A percentile compares a stretch with the other conserved stretches of the same genome.
These are phyloP conservation scores for Phaseolus lunatus DNA, from an alignment of 306 rosid genomes.

Conservation along the genomic window DNA sequence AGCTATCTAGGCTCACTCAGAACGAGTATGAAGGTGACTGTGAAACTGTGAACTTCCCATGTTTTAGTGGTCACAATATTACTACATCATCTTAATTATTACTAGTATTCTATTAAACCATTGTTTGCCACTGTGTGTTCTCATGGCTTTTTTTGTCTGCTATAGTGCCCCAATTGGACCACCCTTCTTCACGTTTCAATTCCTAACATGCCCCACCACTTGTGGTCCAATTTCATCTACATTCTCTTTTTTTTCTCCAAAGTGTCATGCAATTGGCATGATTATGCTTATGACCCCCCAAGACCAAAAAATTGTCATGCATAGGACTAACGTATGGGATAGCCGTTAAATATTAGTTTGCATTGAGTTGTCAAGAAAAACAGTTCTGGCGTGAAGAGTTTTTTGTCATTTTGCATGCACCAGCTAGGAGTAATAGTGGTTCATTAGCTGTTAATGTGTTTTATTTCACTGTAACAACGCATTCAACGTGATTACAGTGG, in stretches of 20 bases:
- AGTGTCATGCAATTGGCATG: slow-evolving; percentile 31
- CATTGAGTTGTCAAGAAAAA: slow-evolving; percentile 15
- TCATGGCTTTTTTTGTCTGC: slow-evolving; percentile 30
- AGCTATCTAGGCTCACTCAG: not conserved
- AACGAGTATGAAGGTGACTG: not conserved
- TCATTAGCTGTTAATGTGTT: slow-evolving; percentile 23
- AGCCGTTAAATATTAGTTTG: slow-evolving; percentile 17
- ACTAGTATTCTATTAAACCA: not conserved
- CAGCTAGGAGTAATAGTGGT: not conserved
- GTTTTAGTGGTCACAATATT: not conserved
- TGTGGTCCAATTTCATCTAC: slow-evolving; percentile 36
- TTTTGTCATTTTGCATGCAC: slow-evolving; percentile 34
- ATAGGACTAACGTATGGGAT: slow-evolving; percentile 20
- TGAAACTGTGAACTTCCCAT: slow-evolving; percentile 5
- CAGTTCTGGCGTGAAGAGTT: slow-evolving; percentile 40
- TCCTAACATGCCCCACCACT: slow-evolving; percentile 17
- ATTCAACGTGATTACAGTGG: slow-evolving; percentile 29
- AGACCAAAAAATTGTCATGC: slow-evolving; percentile 13
- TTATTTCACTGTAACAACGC: slow-evolving; percentile 35
- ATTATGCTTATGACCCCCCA: not conserved
- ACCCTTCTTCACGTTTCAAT: slow-evolving; percentile 15
- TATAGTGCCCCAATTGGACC: slow-evolving; percentile 37
- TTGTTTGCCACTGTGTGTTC: slow-evolving; percentile 30
- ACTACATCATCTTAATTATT: not conserved
- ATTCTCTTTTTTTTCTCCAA: not conserved